Percentiles rank a stretch among this genome's conserved stretches.
These are phyloP conservation scores for Ceratocystis papillata DNA, from an alignment of 2,329 filamentous ascomycete genomes.

Conservation along the genomic window DNA sequence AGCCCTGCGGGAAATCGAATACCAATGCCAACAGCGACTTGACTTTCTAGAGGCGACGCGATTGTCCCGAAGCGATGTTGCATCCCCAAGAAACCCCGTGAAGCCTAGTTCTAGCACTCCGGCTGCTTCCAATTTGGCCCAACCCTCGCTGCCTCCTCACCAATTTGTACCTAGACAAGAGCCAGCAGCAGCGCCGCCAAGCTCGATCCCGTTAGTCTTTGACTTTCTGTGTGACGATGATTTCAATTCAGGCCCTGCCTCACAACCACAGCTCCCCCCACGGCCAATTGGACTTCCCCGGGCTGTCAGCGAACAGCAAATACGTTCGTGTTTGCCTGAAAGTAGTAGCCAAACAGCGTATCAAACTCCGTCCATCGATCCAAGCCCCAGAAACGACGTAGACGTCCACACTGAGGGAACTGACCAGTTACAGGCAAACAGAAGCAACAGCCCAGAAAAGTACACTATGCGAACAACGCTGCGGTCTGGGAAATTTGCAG, in stretches of 20 bases:
- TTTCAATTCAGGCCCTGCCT: not conserved
- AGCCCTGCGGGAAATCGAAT: slow-evolving; percentile 69
- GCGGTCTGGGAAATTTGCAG: slow-evolving; percentile 38
- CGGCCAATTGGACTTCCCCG: slow-evolving; percentile 20
- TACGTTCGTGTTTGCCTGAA: not conserved
- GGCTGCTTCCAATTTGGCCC: not conserved
- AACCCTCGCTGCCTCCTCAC: not conserved
- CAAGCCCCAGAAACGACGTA: not conserved
- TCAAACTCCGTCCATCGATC: not conserved
- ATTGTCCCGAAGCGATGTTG: slow-evolving; percentile 41
- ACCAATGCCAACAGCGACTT: slow-evolving; percentile 88
- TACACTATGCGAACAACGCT: slow-evolving; percentile 53
- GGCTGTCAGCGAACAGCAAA: slow-evolving; percentile 24
- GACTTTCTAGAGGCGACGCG: slow-evolving; percentile 75
- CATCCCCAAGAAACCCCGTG: not conserved
- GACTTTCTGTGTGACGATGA: not conserved
- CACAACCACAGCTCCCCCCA: not conserved
- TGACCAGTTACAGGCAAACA: slow-evolving; percentile 23
- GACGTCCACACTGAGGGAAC: not conserved
- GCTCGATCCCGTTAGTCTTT: not conserved
- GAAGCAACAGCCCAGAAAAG: slow-evolving; percentile 49
- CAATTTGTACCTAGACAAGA: not conserved
- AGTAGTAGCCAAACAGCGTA: not conserved
- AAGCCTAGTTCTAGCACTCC: not conserved
- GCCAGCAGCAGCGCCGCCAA: not conserved